phyloP scores from a whole-genome alignment of 1,284 basidiomycete species.

The Ustanciosporium gigantosporum region DNA sequence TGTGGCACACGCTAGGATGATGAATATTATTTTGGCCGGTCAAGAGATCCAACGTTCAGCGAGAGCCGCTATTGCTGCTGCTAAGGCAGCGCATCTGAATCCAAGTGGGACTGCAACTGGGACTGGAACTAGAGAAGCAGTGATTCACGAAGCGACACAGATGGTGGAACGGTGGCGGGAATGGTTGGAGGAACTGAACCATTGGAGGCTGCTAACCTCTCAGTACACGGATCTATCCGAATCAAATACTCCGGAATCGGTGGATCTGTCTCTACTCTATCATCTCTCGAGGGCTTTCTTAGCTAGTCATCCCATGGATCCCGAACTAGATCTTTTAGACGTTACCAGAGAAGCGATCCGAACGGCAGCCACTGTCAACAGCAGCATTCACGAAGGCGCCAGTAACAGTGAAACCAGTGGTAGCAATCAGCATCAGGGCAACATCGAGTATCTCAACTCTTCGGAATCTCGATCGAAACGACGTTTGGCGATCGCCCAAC shows the following conservation, averaged over 20 bases:
- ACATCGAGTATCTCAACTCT: neutral
- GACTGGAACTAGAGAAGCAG: neutral
- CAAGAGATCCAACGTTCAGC: conserved; percentile 35
- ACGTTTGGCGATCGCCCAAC: conserved; percentile 29
- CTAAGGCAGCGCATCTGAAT: conserved; percentile 3
- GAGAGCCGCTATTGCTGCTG: conserved; percentile 4
- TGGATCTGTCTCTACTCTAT: conserved; percentile 38
- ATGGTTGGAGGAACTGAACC: conserved; percentile 39
- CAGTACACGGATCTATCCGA: conserved; percentile 38
- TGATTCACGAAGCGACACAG: conserved; percentile 10
- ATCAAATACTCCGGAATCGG: conserved; percentile 17
- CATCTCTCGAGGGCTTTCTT: conserved; percentile 37
- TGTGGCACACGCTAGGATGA: conserved; percentile 45
- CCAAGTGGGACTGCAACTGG: no score
- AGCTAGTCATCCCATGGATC: conserved; percentile 36
- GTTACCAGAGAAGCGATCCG: conserved; percentile 28
- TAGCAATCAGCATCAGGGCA: no score
- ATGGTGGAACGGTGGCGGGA: conserved; percentile 38
- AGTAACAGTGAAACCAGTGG: no score
- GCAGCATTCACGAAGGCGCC: no score
- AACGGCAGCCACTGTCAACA: conserved; percentile 15
- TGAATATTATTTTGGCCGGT: conserved; percentile 43
- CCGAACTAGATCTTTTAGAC: conserved; percentile 32
- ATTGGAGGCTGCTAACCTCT: conserved; percentile 36
- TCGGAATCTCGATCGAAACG: conserved; percentile 14